These are phyloP conservation scores for Suillus cothurnatus DNA, from an alignment of 768 basidiomycete genomes.

Conservation along the genomic window DNA sequence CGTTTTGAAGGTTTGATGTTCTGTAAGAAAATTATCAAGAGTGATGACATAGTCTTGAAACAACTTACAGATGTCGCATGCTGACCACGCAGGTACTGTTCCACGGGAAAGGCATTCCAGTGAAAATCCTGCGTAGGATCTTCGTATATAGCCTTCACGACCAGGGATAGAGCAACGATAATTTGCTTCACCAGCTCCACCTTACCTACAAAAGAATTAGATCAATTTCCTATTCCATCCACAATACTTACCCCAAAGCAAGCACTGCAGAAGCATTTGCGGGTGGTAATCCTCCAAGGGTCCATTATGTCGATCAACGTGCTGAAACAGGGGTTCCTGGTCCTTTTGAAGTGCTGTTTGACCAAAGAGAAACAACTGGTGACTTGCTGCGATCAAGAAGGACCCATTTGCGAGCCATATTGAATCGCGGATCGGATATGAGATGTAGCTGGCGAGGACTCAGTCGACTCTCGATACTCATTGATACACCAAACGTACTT, in stretches of 20 bases:
- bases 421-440: slow-evolving; percentile 82
- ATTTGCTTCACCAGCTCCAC: slow-evolving; percentile 83
- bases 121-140: slow-evolving; percentile 17
- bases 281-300: slow-evolving; percentile 93
- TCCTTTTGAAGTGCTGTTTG: slow-evolving; percentile 36
- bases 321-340: slow-evolving; percentile 60
- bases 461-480: slow-evolving; percentile 1
- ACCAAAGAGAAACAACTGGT: slow-evolving; percentile 82
- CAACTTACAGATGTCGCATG: slow-evolving; percentile 21
- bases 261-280: slow-evolving; percentile 87
- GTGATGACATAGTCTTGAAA: background rate
- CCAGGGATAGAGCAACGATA: slow-evolving; percentile 63
- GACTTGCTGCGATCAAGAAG: slow-evolving; percentile 79
- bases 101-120: slow-evolving; percentile 58
- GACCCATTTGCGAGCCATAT: slow-evolving; percentile 89
- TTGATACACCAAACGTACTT: slow-evolving; percentile 46
- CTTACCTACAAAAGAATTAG: slow-evolving; percentile 57
- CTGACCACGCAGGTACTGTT: slow-evolving; percentile 39
- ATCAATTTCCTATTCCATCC: background rate
- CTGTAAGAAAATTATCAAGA: slow-evolving; percentile 14
- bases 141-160: slow-evolving; percentile 10
- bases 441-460: slow-evolving; percentile 57
- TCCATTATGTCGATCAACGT: slow-evolving; percentile 81
- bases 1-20: slow-evolving; percentile 31
- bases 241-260: slow-evolving; percentile 78